Evolutionary conservation across 2,329 filamentous ascomycete species (phyloP).

Genomic region (Raffaelea ambrosiae): DNA sequence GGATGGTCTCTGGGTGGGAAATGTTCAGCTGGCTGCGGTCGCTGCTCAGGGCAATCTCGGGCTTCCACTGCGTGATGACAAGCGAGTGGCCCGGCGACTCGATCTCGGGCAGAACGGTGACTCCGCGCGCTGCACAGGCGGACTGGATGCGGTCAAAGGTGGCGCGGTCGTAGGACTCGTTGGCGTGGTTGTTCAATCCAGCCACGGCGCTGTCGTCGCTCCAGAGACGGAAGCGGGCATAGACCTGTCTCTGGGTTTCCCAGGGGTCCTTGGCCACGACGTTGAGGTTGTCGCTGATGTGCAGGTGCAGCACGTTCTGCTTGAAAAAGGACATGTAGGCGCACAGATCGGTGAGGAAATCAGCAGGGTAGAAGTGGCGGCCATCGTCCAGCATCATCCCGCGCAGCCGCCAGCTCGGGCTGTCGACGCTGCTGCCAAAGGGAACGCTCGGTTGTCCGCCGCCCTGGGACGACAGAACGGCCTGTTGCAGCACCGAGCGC

Average conservation of each 20-base stretch:
- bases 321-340: slow-evolving; percentile 54
- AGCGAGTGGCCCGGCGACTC: slow-evolving; percentile 51
- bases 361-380: slow-evolving; percentile 46
- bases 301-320: slow-evolving; percentile 49
- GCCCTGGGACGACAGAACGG: slow-evolving; percentile 29
- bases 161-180: slow-evolving; percentile 44
- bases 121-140: slow-evolving; percentile 42
- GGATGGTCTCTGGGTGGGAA: slow-evolving; percentile 43
- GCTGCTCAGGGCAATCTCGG: slow-evolving; percentile 37
- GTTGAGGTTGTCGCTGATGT: slow-evolving; percentile 48
- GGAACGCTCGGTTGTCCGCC: slow-evolving; percentile 24
- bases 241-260: slow-evolving; percentile 38
- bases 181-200: slow-evolving; percentile 39
- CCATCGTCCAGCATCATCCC: slow-evolving; percentile 45
- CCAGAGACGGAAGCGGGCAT: slow-evolving; percentile 45
- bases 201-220: slow-evolving; percentile 37
- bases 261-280: slow-evolving; percentile 40
- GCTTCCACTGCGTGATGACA: slow-evolving; percentile 50
- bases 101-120: slow-evolving; percentile 52
- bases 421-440: slow-evolving; percentile 35
- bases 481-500: slow-evolving; percentile 39
- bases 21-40: slow-evolving; percentile 46
- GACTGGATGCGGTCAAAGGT: slow-evolving; percentile 45
- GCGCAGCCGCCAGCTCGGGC: slow-evolving; percentile 40
- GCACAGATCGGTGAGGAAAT: slow-evolving; percentile 48